phyloP scores from a whole-genome alignment of 257 asterid species.

The Henckelia pumila region DNA sequence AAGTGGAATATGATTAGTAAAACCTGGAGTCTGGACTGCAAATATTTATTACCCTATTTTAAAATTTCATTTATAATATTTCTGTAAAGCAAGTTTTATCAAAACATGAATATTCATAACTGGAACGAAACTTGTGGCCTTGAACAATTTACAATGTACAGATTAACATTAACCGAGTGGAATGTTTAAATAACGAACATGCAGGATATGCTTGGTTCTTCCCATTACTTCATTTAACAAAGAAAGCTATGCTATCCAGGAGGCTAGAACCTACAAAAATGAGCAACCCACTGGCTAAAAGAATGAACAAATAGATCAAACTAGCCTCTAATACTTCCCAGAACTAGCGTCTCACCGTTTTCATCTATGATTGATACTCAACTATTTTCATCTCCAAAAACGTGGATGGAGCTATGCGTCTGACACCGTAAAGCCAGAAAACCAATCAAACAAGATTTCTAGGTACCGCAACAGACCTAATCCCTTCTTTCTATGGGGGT shows the following conservation, averaged over 20 bases:
- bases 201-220: neutral
- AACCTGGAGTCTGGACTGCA: too few relatives aligned
- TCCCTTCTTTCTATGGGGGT: slow-evolving; percentile 29
- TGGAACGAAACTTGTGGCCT: neutral
- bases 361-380: neutral
- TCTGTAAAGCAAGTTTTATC: too few relatives aligned
- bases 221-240: neutral
- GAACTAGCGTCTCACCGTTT: neutral
- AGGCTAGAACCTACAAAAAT: neutral
- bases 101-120: too few relatives aligned
- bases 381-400: neutral
- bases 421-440: neutral
- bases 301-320: slow-evolving; percentile 1
- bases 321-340: neutral
- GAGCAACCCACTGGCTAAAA: neutral
- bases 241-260: neutral
- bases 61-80: too few relatives aligned
- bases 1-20: too few relatives aligned
- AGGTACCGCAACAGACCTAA: slow-evolving; percentile 39
- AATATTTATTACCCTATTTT: too few relatives aligned
- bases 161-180: neutral
- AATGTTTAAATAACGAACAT: neutral
- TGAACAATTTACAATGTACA: neutral
- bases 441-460: slow-evolving; percentile 44
- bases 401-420: neutral